These are phyloP conservation scores for Leccinum pallidistipes DNA, from an alignment of 1,284 basidiomycete genomes.

Conservation along the genomic window DNA sequence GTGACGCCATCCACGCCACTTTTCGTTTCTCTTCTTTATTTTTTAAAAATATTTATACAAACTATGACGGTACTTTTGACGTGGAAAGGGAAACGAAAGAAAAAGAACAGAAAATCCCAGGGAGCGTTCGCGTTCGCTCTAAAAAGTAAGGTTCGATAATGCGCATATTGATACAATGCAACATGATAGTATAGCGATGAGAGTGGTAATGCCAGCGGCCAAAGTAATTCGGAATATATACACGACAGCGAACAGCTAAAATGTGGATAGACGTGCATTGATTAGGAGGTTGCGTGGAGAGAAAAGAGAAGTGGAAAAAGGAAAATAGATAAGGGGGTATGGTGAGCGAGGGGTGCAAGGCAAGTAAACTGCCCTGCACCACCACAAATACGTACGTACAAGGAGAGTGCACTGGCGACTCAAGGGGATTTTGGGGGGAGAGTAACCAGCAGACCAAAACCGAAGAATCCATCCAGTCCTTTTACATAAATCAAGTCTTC, in stretches of 20 bases:
- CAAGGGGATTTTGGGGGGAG: conserved; percentile 11
- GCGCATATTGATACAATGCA: conserved; percentile 25
- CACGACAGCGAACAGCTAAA: conserved; percentile 12
- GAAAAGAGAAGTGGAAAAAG: not conserved
- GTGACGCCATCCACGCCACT: not conserved
- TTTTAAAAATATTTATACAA: not conserved
- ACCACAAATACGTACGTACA: conserved; percentile 30
- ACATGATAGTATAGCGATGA: conserved; percentile 21
- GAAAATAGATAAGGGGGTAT: conserved; percentile 17
- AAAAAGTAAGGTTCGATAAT: not conserved
- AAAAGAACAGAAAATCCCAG: not conserved
- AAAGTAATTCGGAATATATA: conserved; percentile 16
- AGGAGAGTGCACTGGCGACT: conserved; percentile 18
- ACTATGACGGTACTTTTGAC: conserved; percentile 11
- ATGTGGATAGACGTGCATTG: conserved; percentile 22
- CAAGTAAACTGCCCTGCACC: conserved; percentile 16
- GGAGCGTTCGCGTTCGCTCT: not conserved
- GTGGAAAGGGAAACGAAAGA: conserved; percentile 2
- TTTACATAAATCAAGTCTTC: conserved; percentile 30
- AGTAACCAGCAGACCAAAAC: conserved; percentile 20
- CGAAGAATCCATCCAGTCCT: conserved; percentile 30
- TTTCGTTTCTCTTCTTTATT: not conserved
- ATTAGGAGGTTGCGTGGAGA: conserved; percentile 12
- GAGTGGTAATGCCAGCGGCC: conserved; percentile 6
- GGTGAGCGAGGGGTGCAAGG: conserved; percentile 3